Conservation (phyloP, 768 basidiomycete genomes). For the Cystofilobasidium macerans region DNA sequence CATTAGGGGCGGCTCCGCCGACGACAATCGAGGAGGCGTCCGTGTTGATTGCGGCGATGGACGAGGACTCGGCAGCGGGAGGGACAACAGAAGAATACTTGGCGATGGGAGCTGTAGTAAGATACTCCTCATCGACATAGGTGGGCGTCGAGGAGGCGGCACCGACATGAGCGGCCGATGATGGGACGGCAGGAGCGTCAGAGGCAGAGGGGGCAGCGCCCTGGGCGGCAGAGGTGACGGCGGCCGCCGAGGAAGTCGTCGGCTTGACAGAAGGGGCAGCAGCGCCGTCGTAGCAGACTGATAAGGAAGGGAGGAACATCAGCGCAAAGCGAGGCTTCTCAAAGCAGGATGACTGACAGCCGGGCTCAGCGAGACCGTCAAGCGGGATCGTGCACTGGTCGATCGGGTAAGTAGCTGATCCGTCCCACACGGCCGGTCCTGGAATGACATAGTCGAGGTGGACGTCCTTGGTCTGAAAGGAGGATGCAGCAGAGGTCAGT, state of each 20-base stretch:
- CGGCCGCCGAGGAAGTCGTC: neutral
- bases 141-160: neutral
- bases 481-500: neutral
- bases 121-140: too few relatives aligned
- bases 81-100: too few relatives aligned
- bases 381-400: neutral
- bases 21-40: neutral
- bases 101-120: too few relatives aligned
- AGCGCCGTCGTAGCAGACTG: constrained; percentile 1
- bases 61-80: neutral
- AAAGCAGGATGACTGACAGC: neutral
- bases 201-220: neutral
- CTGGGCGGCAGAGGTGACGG: neutral
- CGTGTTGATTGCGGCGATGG: neutral
- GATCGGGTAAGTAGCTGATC: constrained; percentile 28
- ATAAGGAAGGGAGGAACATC: neutral
- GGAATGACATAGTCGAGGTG: constrained; percentile 23
- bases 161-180: neutral
- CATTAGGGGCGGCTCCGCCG: neutral
- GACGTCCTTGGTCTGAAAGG: constrained; percentile 1
- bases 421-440: constrained; percentile 24
- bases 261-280: neutral
- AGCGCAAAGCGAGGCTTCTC: neutral
- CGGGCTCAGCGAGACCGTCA: neutral
- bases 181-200: neutral